Evolutionary conservation across 805 yeast genomes (phyloP), one percentile per base, ranked within the genome.

Genomic region (Suhomyces pyralidae): DNA sequence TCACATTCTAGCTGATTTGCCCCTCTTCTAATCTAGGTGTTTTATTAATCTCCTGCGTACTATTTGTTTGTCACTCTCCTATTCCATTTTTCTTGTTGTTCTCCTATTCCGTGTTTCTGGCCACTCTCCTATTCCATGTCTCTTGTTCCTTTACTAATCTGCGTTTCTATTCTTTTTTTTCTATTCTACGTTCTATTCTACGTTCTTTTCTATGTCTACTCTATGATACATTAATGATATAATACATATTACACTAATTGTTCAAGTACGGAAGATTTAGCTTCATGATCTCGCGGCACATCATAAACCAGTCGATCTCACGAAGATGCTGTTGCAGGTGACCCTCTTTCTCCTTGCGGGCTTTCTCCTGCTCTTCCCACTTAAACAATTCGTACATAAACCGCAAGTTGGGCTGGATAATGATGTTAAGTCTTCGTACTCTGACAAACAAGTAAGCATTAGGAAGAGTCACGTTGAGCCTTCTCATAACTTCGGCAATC

Each of bases 341-440:
- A 12, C 52, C 51, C 8, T 34, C 43, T n/a, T n/a, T 19, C 17
- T 12, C 25, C 55, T 48, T 45, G 24, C 53, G 51, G 25, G 53
- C 30, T 54, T 60, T 60, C 50, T 60, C 60, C 62, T 66, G 42
- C 61, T 72, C 70, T 60, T 72, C 72, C 76, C 79, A 74, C 65
- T 85, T 86, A 67, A 90, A 82, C 55, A 93, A 74, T 63, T 92
- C 97, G 67, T 90, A 93, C 90, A 91, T 88, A 64, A 93, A 85
- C 65, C 93, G 81, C 65, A 93, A 74, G 66, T 91, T 93, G 12
- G 98, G 98, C 68, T 93, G 98, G 57, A 93, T 93, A 30, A 93
- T 90, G 53, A 93, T 92, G 67, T 93, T 93, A 62, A 93, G 78
- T 50, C 98, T 76, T 49, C 97, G 76, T 3, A 90, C 97, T 42